Evolutionary conservation across 331 rosid species (phyloP).

Genomic region (Acacia pycnantha): DNA sequence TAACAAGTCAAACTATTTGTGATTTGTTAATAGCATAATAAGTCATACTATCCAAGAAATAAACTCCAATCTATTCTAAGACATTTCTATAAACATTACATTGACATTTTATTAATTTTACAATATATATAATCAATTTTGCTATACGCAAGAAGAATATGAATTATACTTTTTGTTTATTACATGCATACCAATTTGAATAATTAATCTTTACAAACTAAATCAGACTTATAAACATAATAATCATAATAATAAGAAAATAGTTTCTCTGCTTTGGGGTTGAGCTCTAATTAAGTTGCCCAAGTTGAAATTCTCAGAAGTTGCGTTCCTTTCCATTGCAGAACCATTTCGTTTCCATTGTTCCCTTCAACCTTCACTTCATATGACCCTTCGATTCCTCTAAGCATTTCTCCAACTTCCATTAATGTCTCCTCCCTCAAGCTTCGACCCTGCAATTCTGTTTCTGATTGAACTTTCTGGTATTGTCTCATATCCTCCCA

Average conservation of each 20-base stretch:
- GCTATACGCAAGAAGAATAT: neutral
- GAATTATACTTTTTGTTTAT: neutral
- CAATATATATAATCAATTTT: neutral
- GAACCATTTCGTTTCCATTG: conserved; percentile 42
- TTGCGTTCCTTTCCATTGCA: conserved; percentile 50
- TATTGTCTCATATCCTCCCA: conserved; percentile 45
- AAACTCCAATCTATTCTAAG: neutral
- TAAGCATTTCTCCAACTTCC: conserved; percentile 51
- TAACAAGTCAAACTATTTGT: neutral
- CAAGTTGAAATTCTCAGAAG: conserved; percentile 54
- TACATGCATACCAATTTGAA: neutral
- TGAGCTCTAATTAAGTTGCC: conserved; percentile 32
- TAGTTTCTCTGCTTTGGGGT: neutral
- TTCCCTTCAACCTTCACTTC: conserved; percentile 40
- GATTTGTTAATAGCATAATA: too few relatives aligned
- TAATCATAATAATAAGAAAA: neutral
- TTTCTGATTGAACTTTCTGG: neutral
- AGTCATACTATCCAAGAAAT: neutral
- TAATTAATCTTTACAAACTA: conserved; percentile 31
- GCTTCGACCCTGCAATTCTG: conserved; percentile 35
- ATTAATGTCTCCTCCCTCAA: conserved; percentile 40
- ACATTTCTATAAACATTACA: neutral
- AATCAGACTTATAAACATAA: neutral
- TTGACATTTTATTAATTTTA: neutral
- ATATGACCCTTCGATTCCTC: conserved; percentile 40